These are phyloP conservation scores for Coemansia sp. DNA, from an alignment of 192 early-diverging fungal species.

Conservation along the genomic window DNA sequence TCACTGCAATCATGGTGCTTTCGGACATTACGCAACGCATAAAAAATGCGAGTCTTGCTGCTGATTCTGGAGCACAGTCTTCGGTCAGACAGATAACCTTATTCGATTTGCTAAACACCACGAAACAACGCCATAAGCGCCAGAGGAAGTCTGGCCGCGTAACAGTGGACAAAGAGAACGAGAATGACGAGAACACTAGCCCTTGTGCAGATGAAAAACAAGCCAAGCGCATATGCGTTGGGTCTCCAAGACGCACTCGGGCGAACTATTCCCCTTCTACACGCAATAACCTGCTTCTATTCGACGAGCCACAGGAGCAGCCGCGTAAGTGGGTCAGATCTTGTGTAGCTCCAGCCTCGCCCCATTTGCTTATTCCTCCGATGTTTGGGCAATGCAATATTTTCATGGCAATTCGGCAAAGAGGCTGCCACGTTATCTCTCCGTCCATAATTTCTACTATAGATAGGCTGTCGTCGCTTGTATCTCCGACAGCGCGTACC, in stretches of 20 bases:
- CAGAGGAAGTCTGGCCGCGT: constrained; percentile 7
- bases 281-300: not conserved
- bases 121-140: constrained; percentile 34
- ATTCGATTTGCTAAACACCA: constrained; percentile 35
- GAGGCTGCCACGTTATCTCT: constrained; percentile 11
- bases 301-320: not conserved
- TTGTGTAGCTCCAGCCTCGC: not conserved
- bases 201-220: not conserved
- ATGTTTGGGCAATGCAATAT: constrained; percentile 8
- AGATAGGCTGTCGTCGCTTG: constrained; percentile 18
- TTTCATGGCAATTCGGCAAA: constrained; percentile 9
- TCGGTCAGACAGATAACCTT: constrained; percentile 34
- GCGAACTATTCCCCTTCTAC: not conserved
- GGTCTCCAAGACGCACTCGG: not conserved
- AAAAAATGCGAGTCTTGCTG: constrained; percentile 17
- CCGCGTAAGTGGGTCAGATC: not conserved
- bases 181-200: not conserved
- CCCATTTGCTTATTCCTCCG: not conserved
- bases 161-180: constrained; percentile 20
- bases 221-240: constrained; percentile 11
- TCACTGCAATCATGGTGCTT: constrained; percentile 22
- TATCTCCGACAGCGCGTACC: constrained; percentile 27
- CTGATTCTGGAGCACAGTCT: constrained; percentile 4
- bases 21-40: constrained; percentile 41
- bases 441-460: constrained; percentile 16